These are phyloP conservation scores for Pichia membranifaciens DNA, from an alignment of 805 yeast genomes.

Conservation along the genomic window DNA sequence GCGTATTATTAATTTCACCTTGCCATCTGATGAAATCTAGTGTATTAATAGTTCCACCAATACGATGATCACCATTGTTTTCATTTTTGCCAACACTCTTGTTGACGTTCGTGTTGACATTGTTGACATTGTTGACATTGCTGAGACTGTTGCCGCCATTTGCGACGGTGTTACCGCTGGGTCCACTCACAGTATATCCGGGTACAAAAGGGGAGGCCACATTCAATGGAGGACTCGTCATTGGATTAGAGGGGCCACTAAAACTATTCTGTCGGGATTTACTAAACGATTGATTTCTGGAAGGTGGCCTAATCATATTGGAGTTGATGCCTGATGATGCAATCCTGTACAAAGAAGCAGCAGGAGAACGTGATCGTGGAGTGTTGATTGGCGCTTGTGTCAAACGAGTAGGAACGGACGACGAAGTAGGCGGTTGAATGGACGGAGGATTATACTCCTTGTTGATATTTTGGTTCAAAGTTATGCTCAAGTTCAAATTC, in stretches of 20 bases:
- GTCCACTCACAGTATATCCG: too few species aligned
- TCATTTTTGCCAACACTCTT: too few species aligned
- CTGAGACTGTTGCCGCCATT: too few species aligned
- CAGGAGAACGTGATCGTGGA: constrained; percentile 29
- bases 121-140: too few species aligned
- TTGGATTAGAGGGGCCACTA: constrained; percentile 1
- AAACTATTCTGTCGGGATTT: constrained; percentile 14
- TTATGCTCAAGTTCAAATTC: neutral
- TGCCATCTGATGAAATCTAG: constrained; percentile 48
- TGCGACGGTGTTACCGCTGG: too few species aligned
- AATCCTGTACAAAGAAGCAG: constrained; percentile 29
- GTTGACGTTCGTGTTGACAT: too few species aligned
- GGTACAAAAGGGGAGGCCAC: too few species aligned
- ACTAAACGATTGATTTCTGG: constrained; percentile 23
- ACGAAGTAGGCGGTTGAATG: neutral
- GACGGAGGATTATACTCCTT: too few species aligned
- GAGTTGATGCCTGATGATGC: constrained; percentile 28
- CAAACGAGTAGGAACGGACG: neutral
- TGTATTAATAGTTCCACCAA: constrained; percentile 2
- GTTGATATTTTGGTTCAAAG: neutral
- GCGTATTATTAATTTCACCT: constrained; percentile 43
- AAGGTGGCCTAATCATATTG: constrained; percentile 26
- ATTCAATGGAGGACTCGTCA: neutral
- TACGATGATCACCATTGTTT: too few species aligned
- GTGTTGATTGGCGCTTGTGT: neutral